Evolutionary conservation across 495 filamentous ascomycete species (phyloP).

Genomic region (Saxispiralis lemnorum): DNA sequence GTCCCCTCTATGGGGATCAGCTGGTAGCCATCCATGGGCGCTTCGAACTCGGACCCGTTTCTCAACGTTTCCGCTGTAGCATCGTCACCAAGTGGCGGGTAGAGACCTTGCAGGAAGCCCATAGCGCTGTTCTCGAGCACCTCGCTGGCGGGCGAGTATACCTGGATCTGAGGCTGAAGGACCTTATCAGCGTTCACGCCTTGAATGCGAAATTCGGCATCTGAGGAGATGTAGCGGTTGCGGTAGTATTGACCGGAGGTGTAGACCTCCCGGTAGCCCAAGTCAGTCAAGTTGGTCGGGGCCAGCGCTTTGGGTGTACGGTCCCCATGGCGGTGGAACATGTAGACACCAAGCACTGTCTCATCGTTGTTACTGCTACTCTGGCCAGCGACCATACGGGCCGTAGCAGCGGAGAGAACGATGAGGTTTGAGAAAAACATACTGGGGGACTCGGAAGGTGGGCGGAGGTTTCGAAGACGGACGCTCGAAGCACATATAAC

Average conservation of each 20-base stretch:
- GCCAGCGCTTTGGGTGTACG: conserved; percentile 38
- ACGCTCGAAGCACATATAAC: background rate
- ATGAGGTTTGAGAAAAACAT: conserved; percentile 4
- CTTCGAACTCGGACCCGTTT: conserved; percentile 35
- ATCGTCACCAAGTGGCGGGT: conserved; percentile 36
- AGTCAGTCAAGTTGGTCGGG: conserved; percentile 36
- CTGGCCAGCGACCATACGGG: conserved; percentile 1
- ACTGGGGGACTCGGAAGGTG: background rate
- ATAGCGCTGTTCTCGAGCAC: conserved; percentile 24
- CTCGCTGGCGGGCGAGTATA: conserved; percentile 27
- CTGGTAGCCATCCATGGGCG: conserved; percentile 44
- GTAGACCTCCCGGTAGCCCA: conserved; percentile 46
- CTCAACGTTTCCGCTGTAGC: conserved; percentile 28
- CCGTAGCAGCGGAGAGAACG: conserved; percentile 2
- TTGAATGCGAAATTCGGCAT: conserved; percentile 33
- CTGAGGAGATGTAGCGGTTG: conserved; percentile 37
- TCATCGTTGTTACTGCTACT: conserved; percentile 17
- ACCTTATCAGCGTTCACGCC: conserved; percentile 41
- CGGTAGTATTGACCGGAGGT: conserved; percentile 44
- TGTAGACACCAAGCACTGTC: conserved; percentile 44
- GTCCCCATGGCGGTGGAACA: conserved; percentile 50
- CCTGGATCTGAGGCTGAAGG: conserved; percentile 39
- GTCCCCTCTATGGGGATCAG: conserved; percentile 35
- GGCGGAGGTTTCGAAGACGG: too few relatives aligned
- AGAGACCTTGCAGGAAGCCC: conserved; percentile 44